A percentile compares a stretch with the other conserved stretches of the same genome.
phyloP scores from a whole-genome alignment of 2,329 filamentous ascomycete species.

The Byssoonygena ceratinophila region DNA sequence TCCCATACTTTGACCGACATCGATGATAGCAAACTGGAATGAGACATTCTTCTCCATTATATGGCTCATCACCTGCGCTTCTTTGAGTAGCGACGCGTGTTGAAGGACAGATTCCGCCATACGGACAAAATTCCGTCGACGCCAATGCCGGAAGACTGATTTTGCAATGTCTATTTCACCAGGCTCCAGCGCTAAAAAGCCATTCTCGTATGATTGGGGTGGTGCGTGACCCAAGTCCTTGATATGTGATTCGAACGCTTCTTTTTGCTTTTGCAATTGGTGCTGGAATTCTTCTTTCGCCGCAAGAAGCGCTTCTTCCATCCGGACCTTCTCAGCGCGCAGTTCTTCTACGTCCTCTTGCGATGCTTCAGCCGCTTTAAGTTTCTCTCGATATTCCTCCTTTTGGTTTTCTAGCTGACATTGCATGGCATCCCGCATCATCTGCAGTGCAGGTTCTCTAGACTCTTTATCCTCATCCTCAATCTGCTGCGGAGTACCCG shows the following conservation, averaged over 20 bases:
- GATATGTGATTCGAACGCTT: constrained; percentile 73
- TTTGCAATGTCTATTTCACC: constrained; percentile 62
- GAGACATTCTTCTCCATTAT: constrained; percentile 86
- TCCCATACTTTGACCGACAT: constrained; percentile 74
- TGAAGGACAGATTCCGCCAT: constrained; percentile 91
- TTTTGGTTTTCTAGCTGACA: constrained; percentile 71
- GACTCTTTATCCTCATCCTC: constrained; percentile 53
- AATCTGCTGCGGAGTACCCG: constrained; percentile 72
- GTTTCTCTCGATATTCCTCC: constrained; percentile 66
- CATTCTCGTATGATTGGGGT: constrained; percentile 44
- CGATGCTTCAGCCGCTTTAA: constrained; percentile 63
- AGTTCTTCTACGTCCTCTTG: constrained; percentile 73
- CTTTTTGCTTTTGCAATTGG: constrained; percentile 71
- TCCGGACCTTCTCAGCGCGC: constrained; percentile 66
- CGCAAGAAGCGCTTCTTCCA: constrained; percentile 68
- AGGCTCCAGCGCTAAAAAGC: constrained; percentile 50
- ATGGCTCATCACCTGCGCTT: constrained; percentile 96
- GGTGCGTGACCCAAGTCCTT: constrained; percentile 54
- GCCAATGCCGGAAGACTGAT: constrained; percentile 62
- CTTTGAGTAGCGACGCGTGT: constrained; percentile 77
- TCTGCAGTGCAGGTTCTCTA: constrained; percentile 53
- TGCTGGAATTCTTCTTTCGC: constrained; percentile 83
- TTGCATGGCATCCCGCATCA: constrained; percentile 74
- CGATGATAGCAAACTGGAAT: constrained; percentile 89
- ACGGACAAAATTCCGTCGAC: constrained; percentile 71